Evolutionary conservation across 1,139 yeast species (phyloP).

Genomic region (Debaryomycetaceae sp.): DNA sequence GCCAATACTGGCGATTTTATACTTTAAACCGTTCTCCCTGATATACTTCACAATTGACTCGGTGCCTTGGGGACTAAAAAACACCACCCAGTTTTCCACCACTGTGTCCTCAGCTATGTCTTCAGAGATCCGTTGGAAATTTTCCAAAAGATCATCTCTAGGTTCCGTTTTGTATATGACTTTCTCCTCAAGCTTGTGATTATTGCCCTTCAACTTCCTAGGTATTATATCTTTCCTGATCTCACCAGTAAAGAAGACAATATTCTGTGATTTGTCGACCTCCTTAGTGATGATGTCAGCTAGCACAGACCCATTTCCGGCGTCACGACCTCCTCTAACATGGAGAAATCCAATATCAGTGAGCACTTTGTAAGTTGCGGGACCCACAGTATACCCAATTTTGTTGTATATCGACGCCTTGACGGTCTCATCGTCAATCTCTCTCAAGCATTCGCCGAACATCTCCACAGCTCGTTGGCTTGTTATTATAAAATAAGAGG

Average conservation of each 20-base stretch:
- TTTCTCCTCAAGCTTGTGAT: conserved; percentile 54
- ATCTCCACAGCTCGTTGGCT: conserved; percentile 93
- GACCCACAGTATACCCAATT: conserved; percentile 85
- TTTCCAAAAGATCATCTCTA: conserved; percentile 41
- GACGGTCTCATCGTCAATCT: conserved; percentile 12
- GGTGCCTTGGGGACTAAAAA: conserved; percentile 92
- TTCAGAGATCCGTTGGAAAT: conserved; percentile 26
- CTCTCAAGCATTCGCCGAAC: conserved; percentile 42
- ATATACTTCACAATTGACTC: conserved; percentile 52
- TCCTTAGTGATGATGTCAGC: conserved; percentile 61
- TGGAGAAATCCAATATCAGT: conserved; percentile 59
- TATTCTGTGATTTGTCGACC: conserved; percentile 15
- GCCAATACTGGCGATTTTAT: conserved; percentile 78
- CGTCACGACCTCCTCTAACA: conserved; percentile 67
- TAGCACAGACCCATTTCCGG: conserved; percentile 78
- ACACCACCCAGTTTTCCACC: conserved; percentile 60
- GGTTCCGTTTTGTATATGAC: conserved; percentile 68
- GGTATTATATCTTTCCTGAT: conserved; percentile 82
- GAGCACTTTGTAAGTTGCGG: conserved; percentile 73
- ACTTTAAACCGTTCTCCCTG: conserved; percentile 14
- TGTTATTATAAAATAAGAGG: conserved; percentile 64
- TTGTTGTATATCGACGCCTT: conserved; percentile 33
- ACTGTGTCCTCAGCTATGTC: conserved; percentile 4
- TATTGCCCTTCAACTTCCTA: conserved; percentile 43
- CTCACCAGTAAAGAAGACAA: conserved; percentile 85